These are phyloP conservation scores for Heterobasidion parviporum DNA, from an alignment of 1,284 basidiomycete genomes.

Conservation along the genomic window DNA sequence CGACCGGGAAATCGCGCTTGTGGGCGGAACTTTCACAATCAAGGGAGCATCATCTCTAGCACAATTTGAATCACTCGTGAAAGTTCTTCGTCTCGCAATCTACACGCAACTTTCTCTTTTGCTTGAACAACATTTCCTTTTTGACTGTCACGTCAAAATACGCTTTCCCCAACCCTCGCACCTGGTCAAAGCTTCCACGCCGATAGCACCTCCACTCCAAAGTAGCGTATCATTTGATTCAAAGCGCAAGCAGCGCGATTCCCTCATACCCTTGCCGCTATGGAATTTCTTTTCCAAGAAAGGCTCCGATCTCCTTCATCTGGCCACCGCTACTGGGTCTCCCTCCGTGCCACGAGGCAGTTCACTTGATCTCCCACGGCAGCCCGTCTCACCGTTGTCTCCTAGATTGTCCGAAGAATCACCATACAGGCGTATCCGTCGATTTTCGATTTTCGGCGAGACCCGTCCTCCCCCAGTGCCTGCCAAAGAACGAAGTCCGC, in stretches of 20 bases:
- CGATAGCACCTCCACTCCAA: background rate
- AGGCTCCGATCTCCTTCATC: slow-evolving; percentile 26
- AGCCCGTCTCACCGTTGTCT: slow-evolving; percentile 8
- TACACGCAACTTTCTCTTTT: slow-evolving; percentile 51
- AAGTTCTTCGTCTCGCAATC: slow-evolving; percentile 43
- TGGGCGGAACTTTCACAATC: slow-evolving; percentile 55
- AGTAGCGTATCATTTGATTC: no score
- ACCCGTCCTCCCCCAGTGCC: slow-evolving; percentile 11
- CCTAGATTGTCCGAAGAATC: slow-evolving; percentile 19
- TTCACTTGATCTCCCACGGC: slow-evolving; percentile 29
- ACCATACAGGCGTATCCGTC: slow-evolving; percentile 22
- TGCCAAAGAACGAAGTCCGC: background rate
- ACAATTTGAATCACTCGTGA: slow-evolving; percentile 36
- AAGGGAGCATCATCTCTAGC: slow-evolving; percentile 32
- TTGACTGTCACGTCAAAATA: slow-evolving; percentile 39
- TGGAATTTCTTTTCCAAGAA: slow-evolving; percentile 37
- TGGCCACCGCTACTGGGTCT: slow-evolving; percentile 22
- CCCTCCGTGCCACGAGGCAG: slow-evolving; percentile 20
- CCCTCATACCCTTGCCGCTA: slow-evolving; percentile 22
- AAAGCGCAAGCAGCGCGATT: slow-evolving; percentile 17
- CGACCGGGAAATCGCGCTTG: slow-evolving; percentile 22
- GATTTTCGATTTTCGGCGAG: slow-evolving; percentile 39
- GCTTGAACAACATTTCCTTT: slow-evolving; percentile 54
- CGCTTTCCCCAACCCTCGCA: slow-evolving; percentile 27
- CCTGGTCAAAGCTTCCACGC: slow-evolving; percentile 13